Evolutionary conservation across 805 yeast genomes (phyloP).

Genomic region (Starmera quercuum): DNA sequence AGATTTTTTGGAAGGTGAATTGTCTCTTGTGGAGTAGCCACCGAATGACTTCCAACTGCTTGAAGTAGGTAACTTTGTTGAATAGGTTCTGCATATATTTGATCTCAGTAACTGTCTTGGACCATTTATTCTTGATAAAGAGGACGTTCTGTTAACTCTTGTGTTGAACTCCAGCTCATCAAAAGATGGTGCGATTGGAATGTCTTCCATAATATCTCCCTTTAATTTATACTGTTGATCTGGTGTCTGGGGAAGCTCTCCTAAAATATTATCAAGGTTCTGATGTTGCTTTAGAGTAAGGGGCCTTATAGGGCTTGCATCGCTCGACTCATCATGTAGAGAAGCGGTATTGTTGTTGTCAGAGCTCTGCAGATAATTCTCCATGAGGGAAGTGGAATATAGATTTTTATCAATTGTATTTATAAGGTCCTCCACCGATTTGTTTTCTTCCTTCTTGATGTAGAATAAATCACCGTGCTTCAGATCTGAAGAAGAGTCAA

Average conservation of each 20-base stretch:
- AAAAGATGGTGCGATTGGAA: slow-evolving; percentile 20
- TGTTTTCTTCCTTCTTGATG: neutral
- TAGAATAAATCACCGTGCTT: neutral
- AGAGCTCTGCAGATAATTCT: neutral
- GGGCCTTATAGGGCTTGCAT: slow-evolving; percentile 20
- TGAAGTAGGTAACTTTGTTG: slow-evolving; percentile 10
- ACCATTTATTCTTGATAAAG: slow-evolving; percentile 20
- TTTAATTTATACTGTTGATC: slow-evolving; percentile 15
- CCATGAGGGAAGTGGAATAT: neutral
- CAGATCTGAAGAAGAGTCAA: neutral
- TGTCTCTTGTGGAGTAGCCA: slow-evolving; percentile 11
- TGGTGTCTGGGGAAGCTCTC: slow-evolving; percentile 9
- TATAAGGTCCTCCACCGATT: neutral
- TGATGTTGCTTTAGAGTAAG: slow-evolving; percentile 14
- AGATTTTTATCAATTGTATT: neutral
- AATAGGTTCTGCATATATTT: slow-evolving; percentile 12
- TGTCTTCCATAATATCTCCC: slow-evolving; percentile 14
- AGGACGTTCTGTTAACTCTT: slow-evolving; percentile 18
- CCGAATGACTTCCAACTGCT: slow-evolving; percentile 7
- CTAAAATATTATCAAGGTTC: neutral
- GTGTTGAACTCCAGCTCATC: slow-evolving; percentile 27
- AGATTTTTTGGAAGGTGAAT: slow-evolving; percentile 27
- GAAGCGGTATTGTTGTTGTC: neutral
- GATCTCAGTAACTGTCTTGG: slow-evolving; percentile 21
- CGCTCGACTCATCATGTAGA: slow-evolving; percentile 4